phyloP scores from a whole-genome alignment of 208 protist genomes.

The Trypanosoma conorhini region DNA sequence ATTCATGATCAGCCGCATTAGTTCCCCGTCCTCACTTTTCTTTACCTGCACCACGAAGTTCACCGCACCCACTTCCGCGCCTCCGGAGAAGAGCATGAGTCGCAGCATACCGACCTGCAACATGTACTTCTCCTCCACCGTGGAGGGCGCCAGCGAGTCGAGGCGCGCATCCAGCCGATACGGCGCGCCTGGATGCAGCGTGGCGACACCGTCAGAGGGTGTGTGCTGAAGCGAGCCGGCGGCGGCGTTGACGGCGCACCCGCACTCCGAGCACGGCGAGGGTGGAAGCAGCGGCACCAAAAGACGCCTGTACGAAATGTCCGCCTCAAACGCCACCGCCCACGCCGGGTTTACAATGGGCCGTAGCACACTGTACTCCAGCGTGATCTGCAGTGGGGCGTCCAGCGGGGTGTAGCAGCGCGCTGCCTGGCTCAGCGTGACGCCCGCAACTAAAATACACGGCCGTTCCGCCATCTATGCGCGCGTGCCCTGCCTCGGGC shows the following conservation, averaged over 20 bases:
- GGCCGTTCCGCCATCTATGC: not conserved
- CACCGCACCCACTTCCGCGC: not conserved
- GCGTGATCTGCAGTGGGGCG: constrained; percentile 28
- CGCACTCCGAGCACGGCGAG: not conserved
- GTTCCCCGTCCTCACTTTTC: constrained; percentile 13
- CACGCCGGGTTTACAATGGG: constrained; percentile 18
- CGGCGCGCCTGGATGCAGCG: constrained; percentile 4
- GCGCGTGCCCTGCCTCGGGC: not conserved
- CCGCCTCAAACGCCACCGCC: constrained; percentile 43
- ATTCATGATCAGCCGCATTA: constrained; percentile 28
- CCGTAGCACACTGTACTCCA: constrained; percentile 26
- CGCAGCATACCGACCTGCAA: constrained; percentile 56
- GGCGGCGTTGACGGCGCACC: not conserved
- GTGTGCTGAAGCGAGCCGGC: not conserved
- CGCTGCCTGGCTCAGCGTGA: constrained; percentile 1
- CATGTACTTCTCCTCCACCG: constrained; percentile 50
- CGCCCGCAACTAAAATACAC: not conserved
- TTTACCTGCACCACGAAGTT: constrained; percentile 29
- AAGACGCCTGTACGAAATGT: constrained; percentile 40
- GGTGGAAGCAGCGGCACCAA: constrained; percentile 11
- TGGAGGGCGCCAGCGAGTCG: constrained; percentile 21
- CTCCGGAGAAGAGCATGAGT: constrained; percentile 21
- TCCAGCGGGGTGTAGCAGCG: constrained; percentile 25
- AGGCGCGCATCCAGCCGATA: constrained; percentile 28
- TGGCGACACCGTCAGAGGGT: not conserved